phyloP scores from a whole-genome alignment of 2,329 filamentous ascomycete species.

The Claviceps africana region DNA sequence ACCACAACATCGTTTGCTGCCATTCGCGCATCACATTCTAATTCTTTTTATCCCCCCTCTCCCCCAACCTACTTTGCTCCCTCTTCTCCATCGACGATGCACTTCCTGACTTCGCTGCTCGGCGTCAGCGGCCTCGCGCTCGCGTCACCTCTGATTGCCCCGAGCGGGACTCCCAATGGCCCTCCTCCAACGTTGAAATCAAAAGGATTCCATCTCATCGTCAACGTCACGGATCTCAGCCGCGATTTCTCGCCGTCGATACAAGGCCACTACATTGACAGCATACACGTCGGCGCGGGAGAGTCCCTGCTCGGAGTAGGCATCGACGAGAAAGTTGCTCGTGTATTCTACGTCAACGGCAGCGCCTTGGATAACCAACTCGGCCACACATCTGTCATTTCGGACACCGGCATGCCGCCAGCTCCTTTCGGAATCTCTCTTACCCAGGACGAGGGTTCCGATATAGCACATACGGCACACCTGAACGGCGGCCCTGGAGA shows the following conservation, averaged over 20 bases:
- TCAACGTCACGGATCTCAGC: constrained; percentile 28
- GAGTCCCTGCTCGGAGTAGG: constrained; percentile 23
- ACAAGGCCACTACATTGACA: constrained; percentile 24
- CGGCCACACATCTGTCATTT: constrained; percentile 2
- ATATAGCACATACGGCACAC: background rate
- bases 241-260: constrained; percentile 27
- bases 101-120: constrained; percentile 1
- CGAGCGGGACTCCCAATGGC: background rate
- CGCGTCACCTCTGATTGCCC: constrained; percentile 10
- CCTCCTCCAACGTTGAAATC: constrained; percentile 6
- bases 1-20: background rate
- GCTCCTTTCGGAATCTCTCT: constrained; percentile 12
- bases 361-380: constrained; percentile 22
- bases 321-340: constrained; percentile 8
- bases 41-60: too few relatives aligned
- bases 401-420: constrained; percentile 1
- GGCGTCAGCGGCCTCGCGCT: constrained; percentile 13
- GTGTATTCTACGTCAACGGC: constrained; percentile 36
- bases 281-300: constrained; percentile 30
- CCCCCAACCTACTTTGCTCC: background rate
- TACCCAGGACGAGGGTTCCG: background rate
- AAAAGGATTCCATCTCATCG: constrained; percentile 26
- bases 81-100: background rate
- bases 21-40: too few relatives aligned
- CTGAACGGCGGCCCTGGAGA: background rate